Base-by-base conservation (phyloP, 441 rosid genomes). In the Populus tomentosa region DNA sequence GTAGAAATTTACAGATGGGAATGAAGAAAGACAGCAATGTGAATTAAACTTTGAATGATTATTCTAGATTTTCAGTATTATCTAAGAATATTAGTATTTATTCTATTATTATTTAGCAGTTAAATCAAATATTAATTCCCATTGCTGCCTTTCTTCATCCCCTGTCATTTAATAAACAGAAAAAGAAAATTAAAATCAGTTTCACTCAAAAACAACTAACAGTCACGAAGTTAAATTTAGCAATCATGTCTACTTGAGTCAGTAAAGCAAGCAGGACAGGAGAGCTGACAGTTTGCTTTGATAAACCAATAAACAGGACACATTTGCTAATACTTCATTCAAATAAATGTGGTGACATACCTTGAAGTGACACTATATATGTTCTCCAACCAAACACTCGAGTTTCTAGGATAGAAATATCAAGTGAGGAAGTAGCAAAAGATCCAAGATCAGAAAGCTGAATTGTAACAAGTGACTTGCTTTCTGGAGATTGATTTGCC, bases 361-460 rank as follows among this genome's bases (percentile, higher is more conserved):
- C 99, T 84, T 88, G 87, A 77, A 80, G 84, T 75, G 98, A 93
- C 82, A 82, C 80, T 88, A 94, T 91, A 24, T 91, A 90, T 38
- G 98, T 94, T 88, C 97, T 89, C 97, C 97, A 94, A 82, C 95
- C 93, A 81, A 91, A 77, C 80, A 88, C 76, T 84, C 78, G 91
- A 82, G 87, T 84, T 89, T 87, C 90, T 80, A 86, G 72, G 78
- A 87, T 85, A 69, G 97, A 87, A 73, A 92, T 77, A 67, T 86
- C 79, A 71, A 95, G 80, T 70, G 91, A 78, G 76, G 92, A 89
- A 79, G 97, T 91, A 74, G 85, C 78, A 79, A 85, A 87, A 71
- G 91, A 88, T 80, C 88, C 94, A 82, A 46, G 82, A 72, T 85
- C 72, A 65, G 94, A 90, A 74, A 95, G 97, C 83, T 89, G 91